Evolutionary conservation across 1,284 basidiomycete species (phyloP), one percentile per base, ranked within the genome.

Genomic region (Apiotrichum veenhuisii): DNA sequence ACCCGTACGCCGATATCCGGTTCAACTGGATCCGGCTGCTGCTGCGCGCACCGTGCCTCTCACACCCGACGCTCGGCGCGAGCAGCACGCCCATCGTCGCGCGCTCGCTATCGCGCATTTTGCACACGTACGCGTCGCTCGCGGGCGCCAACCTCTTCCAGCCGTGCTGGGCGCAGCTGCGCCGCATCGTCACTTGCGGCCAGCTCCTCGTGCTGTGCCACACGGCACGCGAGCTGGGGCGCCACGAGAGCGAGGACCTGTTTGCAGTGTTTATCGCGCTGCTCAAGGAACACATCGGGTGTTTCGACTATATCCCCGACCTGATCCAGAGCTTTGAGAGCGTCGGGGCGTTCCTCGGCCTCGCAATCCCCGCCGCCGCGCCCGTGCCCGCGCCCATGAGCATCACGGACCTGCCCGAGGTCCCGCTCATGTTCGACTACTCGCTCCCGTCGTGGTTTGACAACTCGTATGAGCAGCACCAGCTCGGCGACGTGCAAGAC

Each of bases 11-110:
- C 1, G 63, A 66, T 30, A 57, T 66, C 17, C 49, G 66, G 3
- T 66, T 62, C 42, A 59, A 66, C 47, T 68, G 66, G 67, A 58
- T 69, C 17, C 64, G 65, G 2, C 60, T 69, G 23, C 54, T 67
- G 9, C 58, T 69, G 17, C 59, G 61, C 43, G 58, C 58, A 4
- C 64, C 64, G 10, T 52, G 52, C 48, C 30, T 63, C 23, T 52
- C 55, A 38, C 62, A 63, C 37, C 57, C 58, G 2, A 59, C 54
- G 15, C 59, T 58, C 26, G 59, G 54, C 34, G 55, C 61, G n/a
- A 55, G 52, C n/a, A 56, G 57, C 2, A 55, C 55, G 22, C 58
- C 56, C 15, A 62, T 66, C 26, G 54, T 67, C 37, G 60, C 62
- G 1, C 61, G 66, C 23, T 56, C 61, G 22, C 37, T 64, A 18